Evolutionary conservation across 2,329 filamentous ascomycete species (phyloP).

Genomic region (Trichoderma citrinoviride): DNA sequence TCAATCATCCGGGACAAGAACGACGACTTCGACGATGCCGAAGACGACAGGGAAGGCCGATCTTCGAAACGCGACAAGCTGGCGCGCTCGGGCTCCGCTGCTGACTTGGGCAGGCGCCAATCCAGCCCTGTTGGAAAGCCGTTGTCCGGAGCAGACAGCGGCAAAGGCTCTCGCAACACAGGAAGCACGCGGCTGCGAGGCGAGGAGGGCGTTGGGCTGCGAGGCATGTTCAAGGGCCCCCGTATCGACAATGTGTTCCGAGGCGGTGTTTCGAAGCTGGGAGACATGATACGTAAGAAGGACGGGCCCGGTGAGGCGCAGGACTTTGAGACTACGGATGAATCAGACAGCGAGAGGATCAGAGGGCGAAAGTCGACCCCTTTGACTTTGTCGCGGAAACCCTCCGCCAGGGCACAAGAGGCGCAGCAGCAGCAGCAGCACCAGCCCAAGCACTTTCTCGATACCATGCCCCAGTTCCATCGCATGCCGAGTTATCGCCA

Average conservation of each 20-base stretch:
- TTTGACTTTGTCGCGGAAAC: slow-evolving; percentile 36
- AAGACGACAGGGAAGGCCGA: slow-evolving; percentile 34
- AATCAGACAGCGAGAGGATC: slow-evolving; percentile 47
- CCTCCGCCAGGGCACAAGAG: slow-evolving; percentile 34
- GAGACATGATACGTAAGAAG: slow-evolving; percentile 57
- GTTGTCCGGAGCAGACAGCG: slow-evolving; percentile 30
- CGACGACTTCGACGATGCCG: slow-evolving; percentile 39
- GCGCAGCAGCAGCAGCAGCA: slow-evolving; percentile 27
- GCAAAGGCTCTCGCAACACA: slow-evolving; percentile 33
- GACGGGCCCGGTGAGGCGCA: slow-evolving; percentile 39
- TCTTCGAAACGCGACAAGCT: slow-evolving; percentile 31
- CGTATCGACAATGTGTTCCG: slow-evolving; percentile 71
- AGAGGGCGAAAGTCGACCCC: slow-evolving; percentile 41
- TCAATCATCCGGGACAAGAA: slow-evolving; percentile 55
- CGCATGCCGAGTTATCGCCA: slow-evolving; percentile 33
- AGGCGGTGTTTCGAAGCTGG: slow-evolving; percentile 55
- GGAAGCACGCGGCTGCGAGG: slow-evolving; percentile 47
- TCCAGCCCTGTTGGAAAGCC: slow-evolving; percentile 32
- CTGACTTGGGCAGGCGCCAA: slow-evolving; percentile 21
- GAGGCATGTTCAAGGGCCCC: slow-evolving; percentile 74
- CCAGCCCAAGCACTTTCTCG: slow-evolving; percentile 48
- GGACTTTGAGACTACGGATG: slow-evolving; percentile 46
- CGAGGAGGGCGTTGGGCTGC: slow-evolving; percentile 39
- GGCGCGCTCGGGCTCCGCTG: slow-evolving; percentile 28
- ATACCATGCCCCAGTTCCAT: slow-evolving; percentile 52